A percentile compares a stretch with the other conserved stretches of the same genome.
These are phyloP conservation scores for Phyllosticta ampelicida DNA, from an alignment of 2,329 filamentous ascomycete species.

Conservation along the genomic window DNA sequence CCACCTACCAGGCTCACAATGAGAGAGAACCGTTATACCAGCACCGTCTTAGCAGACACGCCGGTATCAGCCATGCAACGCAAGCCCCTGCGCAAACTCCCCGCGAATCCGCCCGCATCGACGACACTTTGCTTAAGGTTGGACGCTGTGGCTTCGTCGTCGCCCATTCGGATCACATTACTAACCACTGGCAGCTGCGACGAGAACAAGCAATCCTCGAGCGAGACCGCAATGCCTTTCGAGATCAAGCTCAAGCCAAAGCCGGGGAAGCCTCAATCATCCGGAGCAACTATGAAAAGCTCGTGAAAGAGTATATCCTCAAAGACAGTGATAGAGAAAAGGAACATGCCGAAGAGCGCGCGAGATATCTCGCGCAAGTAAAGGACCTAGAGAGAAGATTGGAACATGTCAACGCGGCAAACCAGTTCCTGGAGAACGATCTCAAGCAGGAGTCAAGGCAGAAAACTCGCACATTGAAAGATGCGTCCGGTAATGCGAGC, in stretches of 20 bases:
- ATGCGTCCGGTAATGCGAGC: slow-evolving; percentile 8
- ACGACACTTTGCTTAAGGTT: slow-evolving; percentile 25
- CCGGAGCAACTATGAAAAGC: slow-evolving; percentile 57
- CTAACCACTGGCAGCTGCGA: slow-evolving; percentile 2
- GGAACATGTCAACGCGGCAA: slow-evolving; percentile 55
- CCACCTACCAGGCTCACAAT: neutral
- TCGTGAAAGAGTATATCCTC: slow-evolving; percentile 50
- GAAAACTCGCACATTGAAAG: slow-evolving; percentile 26
- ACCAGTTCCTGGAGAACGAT: slow-evolving; percentile 63
- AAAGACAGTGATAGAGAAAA: slow-evolving; percentile 53
- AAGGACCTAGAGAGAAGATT: slow-evolving; percentile 56
- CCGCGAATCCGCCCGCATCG: slow-evolving; percentile 7
- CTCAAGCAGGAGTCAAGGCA: slow-evolving; percentile 48
- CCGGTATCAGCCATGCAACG: neutral
- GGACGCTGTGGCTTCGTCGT: neutral
- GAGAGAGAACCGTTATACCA: neutral
- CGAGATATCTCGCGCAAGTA: slow-evolving; percentile 52
- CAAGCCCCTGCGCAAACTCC: neutral
- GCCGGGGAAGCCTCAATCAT: slow-evolving; percentile 65
- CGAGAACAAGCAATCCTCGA: slow-evolving; percentile 14
- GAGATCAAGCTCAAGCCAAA: slow-evolving; percentile 28
- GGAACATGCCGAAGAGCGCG: slow-evolving; percentile 51
- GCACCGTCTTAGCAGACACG: neutral
- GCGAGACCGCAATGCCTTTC: slow-evolving; percentile 28
- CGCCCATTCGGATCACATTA: neutral